Evolutionary conservation across 1,284 basidiomycete genomes (phyloP).

Genomic region (Marasmius tenuissimus): DNA sequence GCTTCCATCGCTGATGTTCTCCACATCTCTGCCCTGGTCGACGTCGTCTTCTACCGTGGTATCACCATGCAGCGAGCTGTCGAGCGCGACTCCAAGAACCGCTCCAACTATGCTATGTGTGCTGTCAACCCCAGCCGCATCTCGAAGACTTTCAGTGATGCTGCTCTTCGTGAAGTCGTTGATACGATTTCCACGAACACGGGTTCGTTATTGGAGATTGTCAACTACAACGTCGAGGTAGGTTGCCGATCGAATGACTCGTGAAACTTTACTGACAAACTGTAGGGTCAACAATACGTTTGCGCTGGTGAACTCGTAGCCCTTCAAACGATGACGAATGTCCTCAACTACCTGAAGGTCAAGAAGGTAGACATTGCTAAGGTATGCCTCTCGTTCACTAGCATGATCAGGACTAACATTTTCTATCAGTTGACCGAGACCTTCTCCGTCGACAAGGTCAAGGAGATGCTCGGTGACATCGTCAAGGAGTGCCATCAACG

Average conservation of each 20-base stretch:
- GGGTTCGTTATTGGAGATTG: conserved; percentile 88
- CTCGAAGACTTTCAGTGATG: conserved; percentile 90
- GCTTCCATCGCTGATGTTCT: conserved; percentile 97
- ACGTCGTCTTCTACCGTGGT: conserved; percentile 99
- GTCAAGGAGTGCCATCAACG: conserved; percentile 81
- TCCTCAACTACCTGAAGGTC: conserved; percentile 94
- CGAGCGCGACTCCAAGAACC: conserved; percentile 88
- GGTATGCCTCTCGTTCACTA: conserved; percentile 41
- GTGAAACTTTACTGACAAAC: conserved; percentile 7
- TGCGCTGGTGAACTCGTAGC: conserved; percentile 95
- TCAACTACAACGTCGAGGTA: conserved; percentile 97
- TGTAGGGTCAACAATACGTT: conserved; percentile 93
- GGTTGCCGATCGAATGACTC: conserved; percentile 17
- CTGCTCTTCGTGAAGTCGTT: conserved; percentile 92
- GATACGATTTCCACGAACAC: conserved; percentile 83
- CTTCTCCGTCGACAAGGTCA: conserved; percentile 85
- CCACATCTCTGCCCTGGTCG: conserved; percentile 93
- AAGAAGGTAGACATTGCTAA: conserved; percentile 97
- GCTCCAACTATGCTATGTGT: conserved; percentile 98
- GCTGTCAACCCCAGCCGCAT: conserved; percentile 97
- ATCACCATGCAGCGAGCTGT: conserved; percentile 99
- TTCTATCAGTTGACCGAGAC: conserved; percentile 74
- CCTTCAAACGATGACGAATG: conserved; percentile 92
- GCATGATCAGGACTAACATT: not conserved
- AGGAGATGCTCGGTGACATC: conserved; percentile 90